phyloP scores from a whole-genome alignment of 1,284 basidiomycete genomes.

The Caloboletus firmus region DNA sequence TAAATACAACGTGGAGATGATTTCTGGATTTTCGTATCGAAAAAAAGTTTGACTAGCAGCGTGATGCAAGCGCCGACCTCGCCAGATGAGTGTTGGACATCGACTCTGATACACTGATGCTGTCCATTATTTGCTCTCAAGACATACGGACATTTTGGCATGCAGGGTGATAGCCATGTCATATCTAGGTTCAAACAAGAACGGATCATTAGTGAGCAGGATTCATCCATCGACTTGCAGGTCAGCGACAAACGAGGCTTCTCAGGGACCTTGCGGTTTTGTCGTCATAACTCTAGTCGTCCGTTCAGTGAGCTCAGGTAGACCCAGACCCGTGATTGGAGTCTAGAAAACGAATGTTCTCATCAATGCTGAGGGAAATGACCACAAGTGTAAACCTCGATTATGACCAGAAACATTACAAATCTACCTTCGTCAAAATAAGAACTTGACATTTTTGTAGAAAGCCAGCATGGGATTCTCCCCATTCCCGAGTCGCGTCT shows the following conservation, averaged over 20 bases:
- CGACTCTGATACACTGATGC: neutral
- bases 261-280: neutral
- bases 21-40: neutral
- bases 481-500: constrained; percentile 70
- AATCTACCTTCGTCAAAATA: constrained; percentile 50
- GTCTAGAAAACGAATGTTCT: neutral
- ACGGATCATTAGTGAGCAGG: too few species aligned
- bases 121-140: neutral
- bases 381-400: neutral
- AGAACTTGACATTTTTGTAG: constrained; percentile 88
- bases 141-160: neutral
- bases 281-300: too few species aligned
- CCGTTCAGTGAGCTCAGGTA: neutral
- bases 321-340: neutral
- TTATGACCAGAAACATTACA: neutral
- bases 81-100: neutral
- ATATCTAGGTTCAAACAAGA: neutral
- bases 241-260: neutral
- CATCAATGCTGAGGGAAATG: neutral
- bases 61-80: neutral
- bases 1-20: neutral
- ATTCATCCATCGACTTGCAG: neutral
- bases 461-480: constrained; percentile 87
- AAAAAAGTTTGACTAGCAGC: neutral
- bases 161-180: neutral